Evolutionary conservation across 1,284 basidiomycete species (phyloP).

Genomic region (Somion occarium): DNA sequence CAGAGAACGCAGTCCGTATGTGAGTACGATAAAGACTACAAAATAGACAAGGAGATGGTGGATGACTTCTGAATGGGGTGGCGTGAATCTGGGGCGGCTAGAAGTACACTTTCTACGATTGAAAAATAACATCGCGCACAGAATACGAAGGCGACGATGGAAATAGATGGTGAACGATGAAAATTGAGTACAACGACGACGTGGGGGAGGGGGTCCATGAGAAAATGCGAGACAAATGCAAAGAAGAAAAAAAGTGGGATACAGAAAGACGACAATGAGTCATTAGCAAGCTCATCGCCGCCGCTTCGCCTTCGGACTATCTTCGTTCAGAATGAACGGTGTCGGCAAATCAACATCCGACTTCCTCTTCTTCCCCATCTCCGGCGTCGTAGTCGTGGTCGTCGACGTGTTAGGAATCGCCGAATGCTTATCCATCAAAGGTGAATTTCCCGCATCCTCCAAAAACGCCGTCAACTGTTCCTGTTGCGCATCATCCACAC

Average conservation of each 20-base stretch:
- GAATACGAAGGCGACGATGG: no score
- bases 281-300: conserved; percentile 18
- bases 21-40: no score
- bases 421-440: conserved; percentile 2
- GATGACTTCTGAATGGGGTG: background rate
- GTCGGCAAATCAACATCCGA: conserved; percentile 34
- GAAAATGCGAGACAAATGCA: background rate
- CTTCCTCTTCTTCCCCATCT: conserved; percentile 37
- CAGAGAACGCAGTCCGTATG: no score
- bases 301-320: conserved; percentile 22
- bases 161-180: no score
- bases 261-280: background rate
- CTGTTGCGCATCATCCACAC: conserved; percentile 29
- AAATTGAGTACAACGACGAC: no score
- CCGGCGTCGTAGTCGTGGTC: background rate
- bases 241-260: background rate
- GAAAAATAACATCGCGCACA: background rate
- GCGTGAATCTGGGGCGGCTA: background rate
- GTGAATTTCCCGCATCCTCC: conserved; percentile 31
- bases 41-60: background rate
- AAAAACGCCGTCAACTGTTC: conserved; percentile 40
- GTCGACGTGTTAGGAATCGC: conserved; percentile 7
- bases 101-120: background rate
- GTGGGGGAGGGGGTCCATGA: background rate
- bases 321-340: conserved; percentile 9